Base-by-base conservation (phyloP, 2,329 filamentous ascomycete species). In the Colletotrichum gloeosporioides region DNA sequence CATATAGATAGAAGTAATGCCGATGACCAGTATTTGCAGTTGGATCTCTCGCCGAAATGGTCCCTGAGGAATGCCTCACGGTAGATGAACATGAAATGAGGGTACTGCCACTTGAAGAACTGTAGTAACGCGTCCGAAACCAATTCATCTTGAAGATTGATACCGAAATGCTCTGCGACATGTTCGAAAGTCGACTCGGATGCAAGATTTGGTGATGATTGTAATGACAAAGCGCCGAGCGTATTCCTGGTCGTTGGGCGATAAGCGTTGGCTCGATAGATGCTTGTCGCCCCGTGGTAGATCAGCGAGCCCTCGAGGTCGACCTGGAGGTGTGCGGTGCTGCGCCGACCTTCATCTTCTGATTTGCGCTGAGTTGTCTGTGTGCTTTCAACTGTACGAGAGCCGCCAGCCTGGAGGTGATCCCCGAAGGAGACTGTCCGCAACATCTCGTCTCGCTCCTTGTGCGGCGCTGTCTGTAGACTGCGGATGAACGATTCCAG, bases 61-160 rank as follows among this genome's bases (percentile, higher is more conserved):
- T 76, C 73, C 8, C 73, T 29, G 15, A 76, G 64, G 22, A 82
- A 82, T 0, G 79, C 80, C 36, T 82, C 81, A 2, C 81, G 80
- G 57, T 82, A 82, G 8, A 83, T 79, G 67, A 82, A 82, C 79
- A 82, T 82, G 76, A 82, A 82, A 15, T 83, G 79, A 3, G 81
- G 80, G 32, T 82, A 83, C 59, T 82, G 81, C 77, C 78, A 81
- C n/a, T 75, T 78, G 74, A 82, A 83, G 65, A 82, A 82, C 5
- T 78, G 76, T 18, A 78, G 59, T 4, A 83, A 64, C 0, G 78
- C 77, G 5, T 78, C 69, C 0, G 66, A 77, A 16, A 82, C 76
- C 4, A 78, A 44, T 10, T 78, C 73, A 15, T 78, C 78, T 7
- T 79, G 73, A 29, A 82, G 71, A 59, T 78, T 73, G 69, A 81